Evolutionary conservation across 768 basidiomycete genomes (phyloP), one percentile per base, ranked within the genome.

Genomic region (Auricularia sp.): DNA sequence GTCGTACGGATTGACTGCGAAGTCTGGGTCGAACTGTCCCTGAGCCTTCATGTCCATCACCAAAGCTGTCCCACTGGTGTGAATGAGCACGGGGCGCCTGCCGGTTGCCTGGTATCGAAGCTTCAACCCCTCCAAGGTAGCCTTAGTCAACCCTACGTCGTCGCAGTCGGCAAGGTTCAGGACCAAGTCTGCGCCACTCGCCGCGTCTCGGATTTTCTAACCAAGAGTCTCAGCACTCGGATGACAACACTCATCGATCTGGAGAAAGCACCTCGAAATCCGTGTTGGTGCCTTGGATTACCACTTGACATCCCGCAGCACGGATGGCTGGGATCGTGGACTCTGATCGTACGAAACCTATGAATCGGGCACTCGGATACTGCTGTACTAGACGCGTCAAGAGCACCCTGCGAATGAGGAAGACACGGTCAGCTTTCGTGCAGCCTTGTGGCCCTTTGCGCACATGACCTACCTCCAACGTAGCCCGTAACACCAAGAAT

Each of bases 401-500:
- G 18, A 51, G 47, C 47, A 21, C 18, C 47, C 47, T 51, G 7
- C 39, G 39, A 14, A 1, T 42, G 8, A 18, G 21, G 11, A 8
- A 51, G 47, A 21, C 5, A 11, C 10, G 11, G 43, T 10, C 43
- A 44, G 43, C 11, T 44, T 11, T 10, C 43, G 43, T 44, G 18
- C 10, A 44, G 43, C 18, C 43, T 44, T 44, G 11, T 11, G 43
- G 18, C n/a, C n/a, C n/a, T 11, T 44, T 18, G 14, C 14, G 11
- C 14, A 8, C 14, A 51, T 18, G 18, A 21, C 47, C 47, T 16
- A 51, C 63, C 63, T 34, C 63, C 63, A 16, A 64, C 59, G 42
- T 64, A 64, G 16, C 63, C 63, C 21, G 63, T 64, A 23, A 59
- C 34, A 7, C 63, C 63, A 10, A 64, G 63, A 10, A 64, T 44